Conservation (phyloP, 306 rosid species). For the Glycine latifolia region DNA sequence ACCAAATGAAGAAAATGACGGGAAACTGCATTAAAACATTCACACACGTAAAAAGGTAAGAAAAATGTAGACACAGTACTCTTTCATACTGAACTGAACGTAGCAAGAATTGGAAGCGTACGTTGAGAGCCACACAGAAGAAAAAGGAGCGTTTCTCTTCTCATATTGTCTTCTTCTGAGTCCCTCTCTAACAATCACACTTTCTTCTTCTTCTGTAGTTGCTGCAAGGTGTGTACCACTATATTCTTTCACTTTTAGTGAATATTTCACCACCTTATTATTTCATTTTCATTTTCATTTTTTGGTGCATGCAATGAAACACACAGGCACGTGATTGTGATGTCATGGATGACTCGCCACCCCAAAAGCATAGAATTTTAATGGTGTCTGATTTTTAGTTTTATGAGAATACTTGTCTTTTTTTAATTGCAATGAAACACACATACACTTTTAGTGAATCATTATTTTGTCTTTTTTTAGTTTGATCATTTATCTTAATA, state of each 20-base stretch:
- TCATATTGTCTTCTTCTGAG: not conserved
- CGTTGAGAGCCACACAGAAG: not conserved
- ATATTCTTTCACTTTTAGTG: not conserved
- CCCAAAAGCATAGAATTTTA: constrained; percentile 66
- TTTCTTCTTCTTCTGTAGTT: not conserved
- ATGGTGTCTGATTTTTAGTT: constrained; percentile 95
- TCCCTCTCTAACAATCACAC: not conserved
- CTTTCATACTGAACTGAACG: constrained; percentile 11
- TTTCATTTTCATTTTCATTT: constrained; percentile 3
- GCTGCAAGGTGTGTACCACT: not conserved
- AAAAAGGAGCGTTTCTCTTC: not conserved
- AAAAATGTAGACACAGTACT: not conserved
- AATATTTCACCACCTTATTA: constrained; percentile 13
- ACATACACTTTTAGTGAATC: no score
- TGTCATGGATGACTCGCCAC: constrained; percentile 52
- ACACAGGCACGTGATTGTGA: not conserved
- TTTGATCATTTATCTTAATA: no score
- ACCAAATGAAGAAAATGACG: not conserved
- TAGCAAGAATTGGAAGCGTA: not conserved
- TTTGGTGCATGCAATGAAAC: constrained; percentile 10
- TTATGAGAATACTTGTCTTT: no score
- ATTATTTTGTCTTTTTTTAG: no score
- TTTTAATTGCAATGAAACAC: no score
- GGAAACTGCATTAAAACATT: not conserved
- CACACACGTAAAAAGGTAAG: not conserved